Evolutionary conservation across 139 green algal genomes (phyloP).

Genomic region (Chlorella sp.): DNA sequence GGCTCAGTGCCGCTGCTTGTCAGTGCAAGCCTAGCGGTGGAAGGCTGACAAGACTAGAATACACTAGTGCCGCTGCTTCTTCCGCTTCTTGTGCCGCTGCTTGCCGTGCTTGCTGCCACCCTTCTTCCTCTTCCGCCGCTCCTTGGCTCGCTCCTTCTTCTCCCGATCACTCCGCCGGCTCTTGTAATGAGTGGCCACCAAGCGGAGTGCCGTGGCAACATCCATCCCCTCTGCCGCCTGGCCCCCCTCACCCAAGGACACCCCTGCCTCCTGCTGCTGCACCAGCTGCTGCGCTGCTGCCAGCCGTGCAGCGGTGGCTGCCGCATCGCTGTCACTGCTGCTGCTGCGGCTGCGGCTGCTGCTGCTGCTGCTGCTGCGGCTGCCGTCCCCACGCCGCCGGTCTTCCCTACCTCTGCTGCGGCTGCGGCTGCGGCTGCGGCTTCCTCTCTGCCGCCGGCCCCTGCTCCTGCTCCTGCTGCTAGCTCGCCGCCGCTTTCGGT

Average conservation of each 20-base stretch:
- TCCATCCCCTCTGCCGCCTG: neutral
- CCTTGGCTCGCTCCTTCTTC: neutral
- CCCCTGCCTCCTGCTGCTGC: neutral
- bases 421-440: neutral
- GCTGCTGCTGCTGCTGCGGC: neutral
- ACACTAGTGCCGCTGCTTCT: conserved; percentile 6
- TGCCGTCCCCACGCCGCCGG: neutral
- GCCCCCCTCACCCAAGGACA: neutral
- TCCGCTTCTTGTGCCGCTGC: conserved; percentile 13
- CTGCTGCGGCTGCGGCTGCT: neutral
- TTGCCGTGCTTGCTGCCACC: neutral
- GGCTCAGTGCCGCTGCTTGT: neutral
- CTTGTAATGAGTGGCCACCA: conserved; percentile 11
- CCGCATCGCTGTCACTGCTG: neutral
- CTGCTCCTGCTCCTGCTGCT: conserved; percentile 21
- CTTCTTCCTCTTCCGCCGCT: neutral
- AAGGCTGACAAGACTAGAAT: too few relatives aligned
- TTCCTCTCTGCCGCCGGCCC: neutral
- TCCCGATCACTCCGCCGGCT: neutral
- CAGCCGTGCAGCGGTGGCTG: neutral
- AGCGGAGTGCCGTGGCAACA: neutral
- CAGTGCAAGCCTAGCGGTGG: too few relatives aligned
- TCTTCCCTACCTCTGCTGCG: neutral
- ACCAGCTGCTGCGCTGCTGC: neutral
- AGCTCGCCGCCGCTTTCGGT: neutral